Percentiles rank a stretch among this genome's conserved stretches.
These are phyloP conservation scores for Pezicula radicicola DNA, from an alignment of 2,329 filamentous ascomycete species.

Conservation along the genomic window DNA sequence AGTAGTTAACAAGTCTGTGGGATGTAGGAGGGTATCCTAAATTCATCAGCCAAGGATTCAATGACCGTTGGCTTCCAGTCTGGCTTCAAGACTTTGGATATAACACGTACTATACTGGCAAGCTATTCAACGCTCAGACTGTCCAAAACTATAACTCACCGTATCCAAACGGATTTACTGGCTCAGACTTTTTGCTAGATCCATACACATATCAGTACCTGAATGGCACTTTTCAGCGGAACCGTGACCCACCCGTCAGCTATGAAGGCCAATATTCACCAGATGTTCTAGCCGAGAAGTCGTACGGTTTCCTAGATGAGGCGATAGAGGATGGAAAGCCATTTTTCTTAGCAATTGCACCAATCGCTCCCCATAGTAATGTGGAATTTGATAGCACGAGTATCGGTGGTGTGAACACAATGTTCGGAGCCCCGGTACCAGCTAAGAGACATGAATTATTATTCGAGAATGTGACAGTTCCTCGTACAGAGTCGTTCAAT, in stretches of 20 bases:
- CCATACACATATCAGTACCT: constrained; percentile 67
- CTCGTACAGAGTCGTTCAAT: constrained; percentile 64
- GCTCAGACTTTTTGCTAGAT: constrained; percentile 58
- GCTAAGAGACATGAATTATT: constrained; percentile 58
- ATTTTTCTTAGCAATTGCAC: constrained; percentile 66
- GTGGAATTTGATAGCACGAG: constrained; percentile 6
- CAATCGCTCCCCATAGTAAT: constrained; percentile 64
- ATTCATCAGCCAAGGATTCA: constrained; percentile 61
- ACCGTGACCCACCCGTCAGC: constrained; percentile 51
- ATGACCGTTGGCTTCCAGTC: constrained; percentile 64
- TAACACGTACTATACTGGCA: constrained; percentile 71
- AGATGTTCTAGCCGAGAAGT: constrained; percentile 58
- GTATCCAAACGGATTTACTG: constrained; percentile 54
- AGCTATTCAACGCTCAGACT: constrained; percentile 64
- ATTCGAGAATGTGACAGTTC: constrained; percentile 57
- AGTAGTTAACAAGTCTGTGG: constrained; percentile 4
- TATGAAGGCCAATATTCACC: constrained; percentile 43
- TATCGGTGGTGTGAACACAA: too few relatives aligned
- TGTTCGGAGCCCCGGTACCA: constrained; percentile 44
- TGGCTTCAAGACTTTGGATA: constrained; percentile 71
- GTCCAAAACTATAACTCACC: constrained; percentile 60
- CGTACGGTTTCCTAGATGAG: constrained; percentile 58
- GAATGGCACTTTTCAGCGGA: constrained; percentile 61
- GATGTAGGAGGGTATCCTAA: constrained; percentile 57
- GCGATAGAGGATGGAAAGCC: constrained; percentile 53